Evolutionary conservation across 345 rosid genomes (phyloP), one percentile per base, ranked within the genome.

Genomic region (Lenwebbia sp.): DNA sequence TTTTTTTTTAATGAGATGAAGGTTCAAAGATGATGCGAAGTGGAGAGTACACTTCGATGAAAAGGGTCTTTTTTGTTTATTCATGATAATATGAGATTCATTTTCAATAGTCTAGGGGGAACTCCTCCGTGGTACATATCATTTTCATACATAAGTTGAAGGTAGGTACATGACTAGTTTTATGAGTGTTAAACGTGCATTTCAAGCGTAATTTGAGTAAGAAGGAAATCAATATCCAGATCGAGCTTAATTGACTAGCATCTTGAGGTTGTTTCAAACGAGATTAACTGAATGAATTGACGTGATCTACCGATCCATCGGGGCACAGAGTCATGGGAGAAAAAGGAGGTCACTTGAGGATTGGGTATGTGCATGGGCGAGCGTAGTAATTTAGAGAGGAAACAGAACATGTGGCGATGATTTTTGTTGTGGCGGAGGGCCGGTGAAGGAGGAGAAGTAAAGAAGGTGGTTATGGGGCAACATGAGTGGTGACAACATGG

Each of bases 401-500:
- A 13, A 55, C 10, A 54, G 55, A 54, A 54, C 40, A 15, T 62
- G 75, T 15, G 75, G 75, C 30, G 75, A 62, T 62, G 75, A 62
- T 30, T 33, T 30, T 30, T 0, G 75, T 62, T 30, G 41, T 62
- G 40, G 75, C 22, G 2, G 75, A 62, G 75, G 75, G 40, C 15
- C 7, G 41, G 75, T 62, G 40, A 28, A 15, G 75, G 75, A 14
- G 75, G 40, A 7, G 76, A 17, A 65, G 76, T 65, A 30, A 19
- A 40, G 6, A 15, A 65, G 13, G 6, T 30, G 23, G 23, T 30
- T 15, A 30, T 65, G 19, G 23, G 23, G 41, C 33, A 65, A 17
- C 5, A 10, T 23, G 33, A 17, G 23, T 10, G 0, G 44, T 12
- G 23, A 30, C 0, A 5, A 0, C 12, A 65, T 8, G 76, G 6